Percentiles rank a stretch among this genome's conserved stretches.
Conservation (phyloP, 495 filamentous ascomycete species). For the Emericellopsis terricola region DNA sequence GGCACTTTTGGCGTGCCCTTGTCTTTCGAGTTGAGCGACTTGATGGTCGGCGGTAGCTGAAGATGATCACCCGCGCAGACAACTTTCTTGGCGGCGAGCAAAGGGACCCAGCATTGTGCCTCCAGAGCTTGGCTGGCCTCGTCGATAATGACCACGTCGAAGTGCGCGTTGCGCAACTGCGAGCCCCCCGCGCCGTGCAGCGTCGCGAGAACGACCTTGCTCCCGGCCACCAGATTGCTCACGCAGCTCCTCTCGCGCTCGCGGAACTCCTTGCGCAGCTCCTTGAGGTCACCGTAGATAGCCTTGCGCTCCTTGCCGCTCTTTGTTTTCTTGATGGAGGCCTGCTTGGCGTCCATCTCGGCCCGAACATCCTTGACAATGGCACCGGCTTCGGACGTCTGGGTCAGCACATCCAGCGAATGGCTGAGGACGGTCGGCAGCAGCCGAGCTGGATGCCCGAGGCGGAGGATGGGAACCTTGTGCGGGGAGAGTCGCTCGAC, state of each 20-base stretch:
- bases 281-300: constrained; percentile 73
- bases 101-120: constrained; percentile 93
- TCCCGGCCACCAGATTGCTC: constrained; percentile 48
- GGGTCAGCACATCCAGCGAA: constrained; percentile 82
- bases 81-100: constrained; percentile 64
- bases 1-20: constrained; percentile 13
- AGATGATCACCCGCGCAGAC: constrained; percentile 89
- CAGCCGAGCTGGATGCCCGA: constrained; percentile 84
- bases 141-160: constrained; percentile 90
- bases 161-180: constrained; percentile 61
- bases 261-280: constrained; percentile 74
- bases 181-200: constrained; percentile 82
- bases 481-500: constrained; percentile 79
- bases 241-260: constrained; percentile 73
- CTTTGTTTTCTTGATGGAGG: constrained; percentile 70
- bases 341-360: constrained; percentile 87
- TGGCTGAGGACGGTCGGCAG: constrained; percentile 78
- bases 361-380: constrained; percentile 84
- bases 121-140: constrained; percentile 93
- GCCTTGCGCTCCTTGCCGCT: constrained; percentile 61
- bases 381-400: constrained; percentile 70
- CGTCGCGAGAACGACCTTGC: constrained; percentile 80
- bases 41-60: constrained; percentile 88
- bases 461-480: constrained; percentile 69
- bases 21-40: constrained; percentile 47